These are phyloP conservation scores for Phylloporus sp. DNA, from an alignment of 768 basidiomycete genomes.

Conservation along the genomic window DNA sequence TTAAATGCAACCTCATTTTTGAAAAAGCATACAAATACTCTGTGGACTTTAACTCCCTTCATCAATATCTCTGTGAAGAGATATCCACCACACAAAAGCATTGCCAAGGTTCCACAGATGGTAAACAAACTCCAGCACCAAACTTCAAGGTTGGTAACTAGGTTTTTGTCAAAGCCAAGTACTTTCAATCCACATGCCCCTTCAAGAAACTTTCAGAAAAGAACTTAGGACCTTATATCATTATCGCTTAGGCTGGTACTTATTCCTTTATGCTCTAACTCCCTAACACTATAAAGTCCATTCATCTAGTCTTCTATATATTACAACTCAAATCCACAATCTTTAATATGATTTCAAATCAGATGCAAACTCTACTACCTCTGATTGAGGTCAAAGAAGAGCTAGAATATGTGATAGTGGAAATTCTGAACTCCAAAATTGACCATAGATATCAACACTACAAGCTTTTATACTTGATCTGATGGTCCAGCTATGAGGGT, in stretches of 20 bases:
- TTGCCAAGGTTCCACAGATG: not conserved
- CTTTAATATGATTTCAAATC: too few relatives aligned
- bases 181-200: not conserved
- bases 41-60: not conserved
- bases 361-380: too few relatives aligned
- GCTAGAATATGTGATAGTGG: too few relatives aligned
- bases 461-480: too few relatives aligned
- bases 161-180: not conserved
- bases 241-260: not conserved
- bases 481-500: too few relatives aligned
- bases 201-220: not conserved
- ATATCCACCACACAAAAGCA: not conserved
- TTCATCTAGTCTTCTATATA: too few relatives aligned
- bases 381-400: too few relatives aligned
- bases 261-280: not conserved
- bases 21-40: not conserved
- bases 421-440: too few relatives aligned
- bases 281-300: too few relatives aligned
- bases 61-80: not conserved
- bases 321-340: too few relatives aligned
- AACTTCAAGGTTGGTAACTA: constrained; percentile 1
- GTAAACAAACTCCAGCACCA: not conserved
- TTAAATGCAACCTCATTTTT: too few relatives aligned
- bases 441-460: too few relatives aligned
- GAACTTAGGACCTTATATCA: not conserved